phyloP scores from a whole-genome alignment of 257 asterid species.

The Rhazya stricta region DNA sequence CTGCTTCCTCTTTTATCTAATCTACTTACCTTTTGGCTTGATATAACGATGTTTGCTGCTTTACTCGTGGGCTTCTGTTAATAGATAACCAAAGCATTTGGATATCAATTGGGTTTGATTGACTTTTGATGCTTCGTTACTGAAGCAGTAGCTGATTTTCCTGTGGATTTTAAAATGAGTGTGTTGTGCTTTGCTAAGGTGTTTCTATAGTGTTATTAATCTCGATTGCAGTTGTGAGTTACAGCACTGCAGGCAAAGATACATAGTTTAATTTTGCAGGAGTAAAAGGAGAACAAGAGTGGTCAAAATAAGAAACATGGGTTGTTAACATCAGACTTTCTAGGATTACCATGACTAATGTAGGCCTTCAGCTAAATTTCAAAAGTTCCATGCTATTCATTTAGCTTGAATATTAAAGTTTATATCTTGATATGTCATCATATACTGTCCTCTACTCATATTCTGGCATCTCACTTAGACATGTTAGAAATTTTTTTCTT shows the following conservation, averaged over 20 bases:
- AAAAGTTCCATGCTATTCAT: neutral
- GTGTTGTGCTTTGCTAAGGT: neutral
- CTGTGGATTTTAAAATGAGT: neutral
- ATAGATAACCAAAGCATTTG: neutral
- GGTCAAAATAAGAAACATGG: no score
- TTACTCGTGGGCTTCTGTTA: neutral
- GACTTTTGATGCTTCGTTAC: neutral
- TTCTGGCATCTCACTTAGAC: neutral
- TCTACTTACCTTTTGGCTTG: neutral
- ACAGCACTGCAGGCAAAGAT: neutral
- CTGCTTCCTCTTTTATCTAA: neutral
- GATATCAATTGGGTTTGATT: neutral
- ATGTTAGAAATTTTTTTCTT: no score
- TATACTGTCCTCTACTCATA: neutral
- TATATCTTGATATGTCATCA: neutral
- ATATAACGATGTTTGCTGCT: neutral
- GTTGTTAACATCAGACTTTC: neutral
- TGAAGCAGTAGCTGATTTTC: neutral
- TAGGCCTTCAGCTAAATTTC: neutral
- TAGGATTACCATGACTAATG: neutral
- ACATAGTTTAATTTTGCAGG: neutral
- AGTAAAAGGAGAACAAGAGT: neutral
- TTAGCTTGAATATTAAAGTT: neutral
- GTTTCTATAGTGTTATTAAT: neutral
- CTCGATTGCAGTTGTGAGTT: neutral